Evolutionary conservation across 345 rosid genomes (phyloP), one percentile per base, ranked within the genome.

Genomic region (Eucalyptus coolabah): DNA sequence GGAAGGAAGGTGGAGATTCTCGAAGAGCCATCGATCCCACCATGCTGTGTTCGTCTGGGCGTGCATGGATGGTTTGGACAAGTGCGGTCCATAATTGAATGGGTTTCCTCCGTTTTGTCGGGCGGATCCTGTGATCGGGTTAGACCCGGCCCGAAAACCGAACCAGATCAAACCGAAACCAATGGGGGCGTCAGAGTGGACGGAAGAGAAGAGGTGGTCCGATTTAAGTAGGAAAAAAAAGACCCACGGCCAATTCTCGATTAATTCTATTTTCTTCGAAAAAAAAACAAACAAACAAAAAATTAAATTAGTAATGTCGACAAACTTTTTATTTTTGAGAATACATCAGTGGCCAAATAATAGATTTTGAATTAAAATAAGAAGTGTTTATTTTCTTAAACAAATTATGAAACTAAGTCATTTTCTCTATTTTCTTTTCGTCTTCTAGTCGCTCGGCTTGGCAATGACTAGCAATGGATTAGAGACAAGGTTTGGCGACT

Each of bases 401-500:
- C 3, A 17, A 17, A 17, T 51, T 17, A 1, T 19, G 5, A 53
- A 19, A 53, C 5, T 3, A 1, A 53, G 56, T 53, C 24, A 53
- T 53, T 53, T 3, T 53, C 10, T 53, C 1, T 53, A 7, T 53
- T 53, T 53, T 53, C 1, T 53, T 53, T 53, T 19, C 4, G 2
- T 0, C 24, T 53, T 19, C 4, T 53, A 19, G 10, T 53, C 2
- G 2, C 1, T 2, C 0, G 1, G 10, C 24, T 53, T 2, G 4
- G 2, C 2, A 1, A 53, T 53, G 24, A 2, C 4, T 2, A 0
- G 0, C 24, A 1, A 53, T 53, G 0, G 1, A 53, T 53, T 1
- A 19, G 0, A 2, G 59, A 53, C 59, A 19, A 53, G 24, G 56
- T 53, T 1, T 3, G 0, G 24, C 1, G 0, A 53, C 56, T 2